Conservation (phyloP, 2,329 filamentous ascomycete species). For the Epichloe hybrida region DNA sequence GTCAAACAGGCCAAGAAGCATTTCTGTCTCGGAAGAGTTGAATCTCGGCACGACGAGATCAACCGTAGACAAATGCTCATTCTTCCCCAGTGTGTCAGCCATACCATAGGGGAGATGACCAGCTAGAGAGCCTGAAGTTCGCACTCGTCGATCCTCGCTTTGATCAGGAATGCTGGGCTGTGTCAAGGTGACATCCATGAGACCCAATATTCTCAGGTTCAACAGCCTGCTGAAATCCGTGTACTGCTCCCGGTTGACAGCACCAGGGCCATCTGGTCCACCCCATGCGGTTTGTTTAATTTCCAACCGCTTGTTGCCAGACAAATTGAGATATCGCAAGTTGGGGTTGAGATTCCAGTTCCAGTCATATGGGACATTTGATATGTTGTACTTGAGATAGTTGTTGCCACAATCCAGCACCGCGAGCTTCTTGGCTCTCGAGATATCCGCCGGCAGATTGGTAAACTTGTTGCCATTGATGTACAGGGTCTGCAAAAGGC, state of each 20-base stretch:
- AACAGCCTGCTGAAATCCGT: constrained; percentile 80
- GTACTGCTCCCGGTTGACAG: constrained; percentile 48
- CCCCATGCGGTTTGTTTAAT: constrained; percentile 51
- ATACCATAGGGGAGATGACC: constrained; percentile 88
- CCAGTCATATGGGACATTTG: constrained; percentile 98
- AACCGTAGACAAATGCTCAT: constrained; percentile 89
- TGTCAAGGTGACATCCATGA: constrained; percentile 97
- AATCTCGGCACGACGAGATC: constrained; percentile 92
- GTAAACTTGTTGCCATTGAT: constrained; percentile 98
- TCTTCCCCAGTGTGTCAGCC: constrained; percentile 86
- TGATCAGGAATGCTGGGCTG: constrained; percentile 89
- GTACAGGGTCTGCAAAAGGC: constrained; percentile 75
- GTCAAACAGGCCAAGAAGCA: constrained; percentile 88
- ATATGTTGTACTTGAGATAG: constrained; percentile 93
- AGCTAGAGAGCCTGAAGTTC: constrained; percentile 90
- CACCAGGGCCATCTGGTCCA: constrained; percentile 34
- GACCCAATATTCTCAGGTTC: constrained; percentile 73
- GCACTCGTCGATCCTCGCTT: constrained; percentile 84
- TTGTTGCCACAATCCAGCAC: constrained; percentile 94
- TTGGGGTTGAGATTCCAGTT: constrained; percentile 99
- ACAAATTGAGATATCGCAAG: constrained; percentile 86
- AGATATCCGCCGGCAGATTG: constrained; percentile 86
- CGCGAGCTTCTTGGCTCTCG: constrained; percentile 81
- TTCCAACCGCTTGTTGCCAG: constrained; percentile 89
- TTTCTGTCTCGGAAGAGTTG: constrained; percentile 79